These are phyloP conservation scores for Calamus simplicifolius DNA, from an alignment of 176 grass and related monocot species.

Conservation along the genomic window DNA sequence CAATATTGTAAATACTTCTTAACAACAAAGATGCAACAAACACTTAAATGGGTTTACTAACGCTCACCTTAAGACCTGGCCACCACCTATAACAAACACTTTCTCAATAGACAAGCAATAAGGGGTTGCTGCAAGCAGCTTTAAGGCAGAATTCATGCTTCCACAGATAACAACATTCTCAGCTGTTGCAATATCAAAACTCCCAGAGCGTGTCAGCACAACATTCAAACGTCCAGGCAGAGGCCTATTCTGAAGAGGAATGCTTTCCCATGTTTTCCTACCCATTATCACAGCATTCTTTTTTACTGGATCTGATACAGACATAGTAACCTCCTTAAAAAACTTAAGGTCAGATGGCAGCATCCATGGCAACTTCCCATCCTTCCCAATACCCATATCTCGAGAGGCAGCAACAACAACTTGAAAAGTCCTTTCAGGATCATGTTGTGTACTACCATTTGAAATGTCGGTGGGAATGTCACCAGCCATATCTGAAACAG, in stretches of 20 bases:
- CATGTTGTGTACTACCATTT: constrained; percentile 27
- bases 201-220: constrained; percentile 66
- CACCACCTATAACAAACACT: constrained; percentile 79
- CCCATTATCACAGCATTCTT: constrained; percentile 92
- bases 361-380: constrained; percentile 68
- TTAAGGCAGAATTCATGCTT: constrained; percentile 63
- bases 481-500: constrained; percentile 3
- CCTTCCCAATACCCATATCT: constrained; percentile 82
- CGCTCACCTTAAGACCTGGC: constrained; percentile 57
- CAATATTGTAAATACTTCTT: constrained; percentile 6
- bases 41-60: constrained; percentile 10
- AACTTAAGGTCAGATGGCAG: constrained; percentile 64
- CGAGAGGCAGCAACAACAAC: constrained; percentile 69
- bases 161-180: constrained; percentile 72
- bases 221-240: constrained; percentile 74
- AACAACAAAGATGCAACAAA: neutral
- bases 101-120: constrained; percentile 78
- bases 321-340: constrained; percentile 70
- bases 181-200: constrained; percentile 57
- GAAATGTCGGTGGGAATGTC: constrained; percentile 10
- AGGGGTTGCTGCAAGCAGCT: constrained; percentile 51
- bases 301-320: constrained; percentile 58
- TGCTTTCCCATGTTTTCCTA: constrained; percentile 84
- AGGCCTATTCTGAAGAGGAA: constrained; percentile 51
- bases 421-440: constrained; percentile 48